Evolutionary conservation across 2,329 filamentous ascomycete genomes (phyloP).

Genomic region (Hymenoscyphus scutula): DNA sequence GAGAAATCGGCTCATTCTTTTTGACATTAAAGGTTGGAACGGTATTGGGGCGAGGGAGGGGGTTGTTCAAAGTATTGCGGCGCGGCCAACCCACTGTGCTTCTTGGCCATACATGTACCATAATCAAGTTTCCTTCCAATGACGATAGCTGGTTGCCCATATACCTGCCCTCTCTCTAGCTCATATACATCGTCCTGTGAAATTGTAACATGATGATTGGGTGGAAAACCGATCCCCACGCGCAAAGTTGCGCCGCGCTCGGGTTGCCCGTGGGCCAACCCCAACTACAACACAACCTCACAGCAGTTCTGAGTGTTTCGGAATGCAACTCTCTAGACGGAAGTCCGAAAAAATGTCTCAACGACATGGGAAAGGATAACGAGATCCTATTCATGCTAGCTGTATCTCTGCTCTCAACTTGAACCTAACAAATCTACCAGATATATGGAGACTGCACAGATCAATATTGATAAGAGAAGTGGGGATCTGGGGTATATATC

Average conservation of each 20-base stretch:
- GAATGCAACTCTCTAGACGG: neutral
- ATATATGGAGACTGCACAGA: neutral
- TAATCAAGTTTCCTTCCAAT: neutral
- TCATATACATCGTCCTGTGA: neutral
- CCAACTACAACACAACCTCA: neutral
- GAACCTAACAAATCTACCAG: neutral
- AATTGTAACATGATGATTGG: neutral
- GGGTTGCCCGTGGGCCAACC: constrained; percentile 1
- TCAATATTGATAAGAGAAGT: constrained; percentile 15
- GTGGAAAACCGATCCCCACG: neutral
- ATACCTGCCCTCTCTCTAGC: neutral
- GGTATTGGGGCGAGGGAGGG: too few relatives aligned
- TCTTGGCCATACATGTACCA: neutral
- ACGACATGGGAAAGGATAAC: neutral
- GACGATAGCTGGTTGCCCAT: neutral
- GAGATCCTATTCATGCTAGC: neutral
- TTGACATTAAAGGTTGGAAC: neutral
- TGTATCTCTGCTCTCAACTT: neutral
- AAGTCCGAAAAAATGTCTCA: constrained; percentile 6
- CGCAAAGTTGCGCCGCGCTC: constrained; percentile 12
- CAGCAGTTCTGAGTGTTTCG: neutral
- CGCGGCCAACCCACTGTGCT: neutral
- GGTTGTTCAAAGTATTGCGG: neutral
- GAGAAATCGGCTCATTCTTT: neutral
- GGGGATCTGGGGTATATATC: constrained; percentile 12